Evolutionary conservation across 108 stramenopile species (phyloP), one percentile per base, ranked within the genome.

Genomic region (Nitzschia putrida): DNA sequence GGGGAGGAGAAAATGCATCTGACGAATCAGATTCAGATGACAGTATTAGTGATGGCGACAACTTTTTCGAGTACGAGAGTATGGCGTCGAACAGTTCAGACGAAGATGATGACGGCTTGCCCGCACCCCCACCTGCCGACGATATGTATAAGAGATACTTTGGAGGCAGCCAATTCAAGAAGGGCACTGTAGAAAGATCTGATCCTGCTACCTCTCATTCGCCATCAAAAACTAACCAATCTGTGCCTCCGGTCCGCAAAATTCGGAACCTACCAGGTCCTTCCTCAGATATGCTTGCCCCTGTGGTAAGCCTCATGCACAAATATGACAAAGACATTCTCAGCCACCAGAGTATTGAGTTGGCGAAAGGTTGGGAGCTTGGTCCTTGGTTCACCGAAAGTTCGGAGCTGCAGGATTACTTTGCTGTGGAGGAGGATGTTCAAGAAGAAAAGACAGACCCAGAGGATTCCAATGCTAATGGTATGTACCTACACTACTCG

Each of bases 231-330:
- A 50, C 67, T 3, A 10, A 41, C 0, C 18, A 12, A 12, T 42
- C 44, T n/a, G 43, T 21, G 24, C 24, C 61, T 4, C 51, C 71
- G 21, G 24, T 14, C 24, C 12, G 10, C 14, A 63, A 61, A 25
- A 42, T 51, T 64, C 53, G 26, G 29, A 39, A 21, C 8, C 41
- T 59, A 10, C 23, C 63, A 18, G 91, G 84, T 7, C 81, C 87
- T 37, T 74, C 88, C 23, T 85, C 86, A 16, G 83, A 84, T 22
- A 72, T 80, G 40, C 71, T 92, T 8, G 70, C 88, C 49, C 91
- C 91, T 23, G 71, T 80, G 42, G 87, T 92, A n/a, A 57, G 65
- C 21, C 53, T 89, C 18, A 71, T 81, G 21, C 57, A 49, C 25
- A 37, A 64, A 10, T 81, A 76, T 57, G 77, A 83, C 56, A 34